Percentiles rank a stretch among this genome's conserved stretches.
These are phyloP conservation scores for Sicyos edulis DNA, from an alignment of 306 rosid genomes.

Conservation along the genomic window DNA sequence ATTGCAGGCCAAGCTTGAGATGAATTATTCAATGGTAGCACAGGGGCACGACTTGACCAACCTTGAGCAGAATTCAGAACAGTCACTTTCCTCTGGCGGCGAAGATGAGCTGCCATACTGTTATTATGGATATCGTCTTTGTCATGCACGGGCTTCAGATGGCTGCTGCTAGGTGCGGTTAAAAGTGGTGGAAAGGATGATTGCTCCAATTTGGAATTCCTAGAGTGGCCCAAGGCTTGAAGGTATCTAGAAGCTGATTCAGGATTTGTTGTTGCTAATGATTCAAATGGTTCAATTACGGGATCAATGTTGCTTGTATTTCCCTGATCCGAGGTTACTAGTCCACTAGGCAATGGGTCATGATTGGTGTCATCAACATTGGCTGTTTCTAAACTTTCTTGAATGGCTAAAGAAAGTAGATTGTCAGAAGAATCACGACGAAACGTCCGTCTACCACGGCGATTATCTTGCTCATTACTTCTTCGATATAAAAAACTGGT, in stretches of 20 bases:
- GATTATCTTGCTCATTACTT: constrained; percentile 58
- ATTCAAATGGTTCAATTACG: constrained; percentile 52
- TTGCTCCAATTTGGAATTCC: constrained; percentile 41
- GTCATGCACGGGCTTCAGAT: constrained; percentile 45
- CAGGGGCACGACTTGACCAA: constrained; percentile 58
- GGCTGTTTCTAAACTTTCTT: constrained; percentile 81
- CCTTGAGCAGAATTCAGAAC: constrained; percentile 55
- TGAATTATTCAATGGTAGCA: constrained; percentile 33
- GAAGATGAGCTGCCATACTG: constrained; percentile 84
- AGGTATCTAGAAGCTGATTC: constrained; percentile 41
- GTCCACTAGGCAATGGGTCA: constrained; percentile 37
- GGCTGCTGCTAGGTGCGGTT: constrained; percentile 43
- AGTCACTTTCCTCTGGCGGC: constrained; percentile 45
- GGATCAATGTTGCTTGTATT: constrained; percentile 47
- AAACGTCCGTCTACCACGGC: constrained; percentile 62
- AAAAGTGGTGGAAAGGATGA: constrained; percentile 89
- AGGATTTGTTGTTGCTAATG: constrained; percentile 38
- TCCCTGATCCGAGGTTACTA: constrained; percentile 36
- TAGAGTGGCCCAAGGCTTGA: constrained; percentile 76
- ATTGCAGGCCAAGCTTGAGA: constrained; percentile 40
- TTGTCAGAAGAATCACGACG: constrained; percentile 58
- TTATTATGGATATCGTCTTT: constrained; percentile 48
- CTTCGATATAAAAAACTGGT: constrained; percentile 34
- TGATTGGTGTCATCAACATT: constrained; percentile 33
- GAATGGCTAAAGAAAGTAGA: constrained; percentile 71